Conservation (phyloP, 371 early-diverging fungal genomes). For the Mortierella sp. region DNA sequence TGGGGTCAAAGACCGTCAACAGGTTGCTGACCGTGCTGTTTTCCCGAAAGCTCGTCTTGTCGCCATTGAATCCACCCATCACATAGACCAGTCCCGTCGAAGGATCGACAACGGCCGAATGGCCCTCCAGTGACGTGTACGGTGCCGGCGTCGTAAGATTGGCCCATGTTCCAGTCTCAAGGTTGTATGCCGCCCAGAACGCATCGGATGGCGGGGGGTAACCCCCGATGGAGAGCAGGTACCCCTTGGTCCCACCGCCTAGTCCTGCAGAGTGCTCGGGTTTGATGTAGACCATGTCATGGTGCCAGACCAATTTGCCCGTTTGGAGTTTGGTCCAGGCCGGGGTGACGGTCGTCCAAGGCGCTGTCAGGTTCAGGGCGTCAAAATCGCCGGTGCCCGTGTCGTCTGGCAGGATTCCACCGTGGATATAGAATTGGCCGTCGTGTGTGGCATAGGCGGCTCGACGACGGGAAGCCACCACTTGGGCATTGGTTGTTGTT, state of each 20-base stretch:
- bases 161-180: conserved; percentile 14
- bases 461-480: conserved; percentile 14
- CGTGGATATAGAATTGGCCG: conserved; percentile 36
- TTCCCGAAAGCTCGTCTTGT: not conserved
- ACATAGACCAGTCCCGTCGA: conserved; percentile 35
- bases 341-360: conserved; percentile 16
- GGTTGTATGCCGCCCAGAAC: conserved; percentile 20
- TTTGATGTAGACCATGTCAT: conserved; percentile 15
- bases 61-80: conserved; percentile 25
- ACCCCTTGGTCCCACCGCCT: conserved; percentile 7
- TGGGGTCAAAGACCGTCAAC: conserved; percentile 35
- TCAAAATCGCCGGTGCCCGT: conserved; percentile 1
- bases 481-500: not conserved
- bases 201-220: not conserved
- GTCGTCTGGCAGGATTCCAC: conserved; percentile 13
- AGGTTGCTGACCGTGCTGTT: conserved; percentile 9
- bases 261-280: conserved; percentile 12
- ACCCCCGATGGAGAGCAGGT: conserved; percentile 20
- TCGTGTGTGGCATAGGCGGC: conserved; percentile 15
- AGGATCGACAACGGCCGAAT: conserved; percentile 33
- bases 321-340: conserved; percentile 16
- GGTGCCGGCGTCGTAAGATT: conserved; percentile 6
- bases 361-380: conserved; percentile 24
- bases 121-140: conserved; percentile 32
- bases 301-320: conserved; percentile 24